phyloP scores from a whole-genome alignment of 2,329 filamentous ascomycete species.

The Stemphylium vesicarium region DNA sequence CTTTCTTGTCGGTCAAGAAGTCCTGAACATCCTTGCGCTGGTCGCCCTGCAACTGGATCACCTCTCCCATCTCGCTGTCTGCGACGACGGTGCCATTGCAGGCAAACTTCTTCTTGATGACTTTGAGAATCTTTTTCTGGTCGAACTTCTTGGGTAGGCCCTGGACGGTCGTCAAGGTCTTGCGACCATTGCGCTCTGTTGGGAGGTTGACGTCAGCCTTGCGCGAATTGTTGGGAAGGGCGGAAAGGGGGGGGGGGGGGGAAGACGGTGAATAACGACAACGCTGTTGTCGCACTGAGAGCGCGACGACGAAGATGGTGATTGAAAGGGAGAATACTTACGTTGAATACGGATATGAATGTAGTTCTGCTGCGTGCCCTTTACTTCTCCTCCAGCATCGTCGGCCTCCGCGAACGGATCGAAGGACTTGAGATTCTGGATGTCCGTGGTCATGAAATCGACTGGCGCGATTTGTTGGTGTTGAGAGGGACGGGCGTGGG shows the following conservation, averaged over 20 bases:
- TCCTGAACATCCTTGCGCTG: constrained; percentile 98
- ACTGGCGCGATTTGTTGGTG: constrained; percentile 38
- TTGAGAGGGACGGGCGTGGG: constrained; percentile 4
- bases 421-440: constrained; percentile 54
- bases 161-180: constrained; percentile 99
- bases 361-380: constrained; percentile 89
- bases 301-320: neutral
- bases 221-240: constrained; percentile 11
- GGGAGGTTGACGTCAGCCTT: constrained; percentile 51
- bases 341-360: constrained; percentile 99
- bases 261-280: neutral
- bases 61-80: constrained; percentile 96
- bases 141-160: constrained; percentile 98
- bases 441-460: constrained; percentile 48
- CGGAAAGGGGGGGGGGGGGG: neutral
- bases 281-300: neutral
- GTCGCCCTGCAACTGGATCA: constrained; percentile 99
- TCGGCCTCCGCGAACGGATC: constrained; percentile 99
- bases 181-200: constrained; percentile 99
- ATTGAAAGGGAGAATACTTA: constrained; percentile 60
- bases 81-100: constrained; percentile 99
- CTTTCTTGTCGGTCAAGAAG: constrained; percentile 94
- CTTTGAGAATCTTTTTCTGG: constrained; percentile 99
- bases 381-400: constrained; percentile 96
- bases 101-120: constrained; percentile 99